These are phyloP conservation scores for Psilocybe cubensis DNA, from an alignment of 768 basidiomycete species.

Conservation along the genomic window DNA sequence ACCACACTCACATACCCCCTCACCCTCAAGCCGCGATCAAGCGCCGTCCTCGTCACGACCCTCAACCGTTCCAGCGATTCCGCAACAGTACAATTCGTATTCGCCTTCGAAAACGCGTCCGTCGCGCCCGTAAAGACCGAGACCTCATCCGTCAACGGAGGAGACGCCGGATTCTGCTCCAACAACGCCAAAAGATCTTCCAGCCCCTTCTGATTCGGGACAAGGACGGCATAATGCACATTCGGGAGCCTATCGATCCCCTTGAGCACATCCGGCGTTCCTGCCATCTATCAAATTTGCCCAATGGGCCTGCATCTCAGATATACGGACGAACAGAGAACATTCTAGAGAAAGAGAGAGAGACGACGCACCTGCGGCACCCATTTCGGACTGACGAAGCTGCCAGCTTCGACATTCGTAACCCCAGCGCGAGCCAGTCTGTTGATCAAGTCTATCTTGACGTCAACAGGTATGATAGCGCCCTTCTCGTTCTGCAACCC, in stretches of 20 bases:
- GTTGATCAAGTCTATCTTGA: slow-evolving; percentile 83
- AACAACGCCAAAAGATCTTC: slow-evolving; percentile 68
- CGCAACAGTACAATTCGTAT: slow-evolving; percentile 75
- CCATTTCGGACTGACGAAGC: slow-evolving; percentile 93
- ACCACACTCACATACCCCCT: slow-evolving; percentile 88
- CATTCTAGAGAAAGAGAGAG: too few species aligned
- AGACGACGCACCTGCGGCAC: slow-evolving; percentile 83
- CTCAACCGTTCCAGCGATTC: slow-evolving; percentile 71
- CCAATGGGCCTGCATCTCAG: too few species aligned
- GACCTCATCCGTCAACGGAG: slow-evolving; percentile 77
- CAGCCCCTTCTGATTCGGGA: slow-evolving; percentile 81
- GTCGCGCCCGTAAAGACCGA: slow-evolving; percentile 90
- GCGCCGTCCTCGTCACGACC: slow-evolving; percentile 63
- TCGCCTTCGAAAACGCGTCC: slow-evolving; percentile 84
- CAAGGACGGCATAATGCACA: slow-evolving; percentile 77
- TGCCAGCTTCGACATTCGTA: slow-evolving; percentile 78
- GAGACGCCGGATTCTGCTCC: slow-evolving; percentile 34
- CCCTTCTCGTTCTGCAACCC: slow-evolving; percentile 90
- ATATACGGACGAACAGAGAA: background rate
- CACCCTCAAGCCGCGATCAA: slow-evolving; percentile 66
- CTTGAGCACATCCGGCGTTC: slow-evolving; percentile 75
- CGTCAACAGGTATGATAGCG: slow-evolving; percentile 60
- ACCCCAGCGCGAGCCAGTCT: slow-evolving; percentile 71
- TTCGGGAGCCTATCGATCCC: slow-evolving; percentile 53
- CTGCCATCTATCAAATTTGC: slow-evolving; percentile 69